A percentile compares a stretch with the other conserved stretches of the same genome.
Evolutionary conservation across 768 basidiomycete genomes (phyloP).

Genomic region (Boletus speciosus): DNA sequence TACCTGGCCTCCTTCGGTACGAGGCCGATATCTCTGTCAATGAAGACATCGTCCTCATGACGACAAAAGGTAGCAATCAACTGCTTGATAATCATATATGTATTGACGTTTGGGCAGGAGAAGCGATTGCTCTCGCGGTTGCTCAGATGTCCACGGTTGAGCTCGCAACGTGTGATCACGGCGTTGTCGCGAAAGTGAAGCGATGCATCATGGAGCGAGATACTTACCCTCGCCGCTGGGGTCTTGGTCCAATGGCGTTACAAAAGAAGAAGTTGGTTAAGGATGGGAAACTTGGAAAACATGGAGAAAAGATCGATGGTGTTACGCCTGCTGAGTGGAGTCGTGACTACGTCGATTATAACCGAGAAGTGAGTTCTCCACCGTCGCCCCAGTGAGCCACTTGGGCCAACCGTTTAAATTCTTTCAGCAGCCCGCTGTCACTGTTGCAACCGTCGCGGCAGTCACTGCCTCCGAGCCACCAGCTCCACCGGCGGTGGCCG

Average conservation of each 20-base stretch:
- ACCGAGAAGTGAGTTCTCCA: constrained; percentile 50
- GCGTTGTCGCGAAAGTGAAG: constrained; percentile 98
- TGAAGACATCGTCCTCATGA: constrained; percentile 98
- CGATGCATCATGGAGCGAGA: constrained; percentile 99
- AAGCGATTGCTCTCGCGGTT: constrained; percentile 91
- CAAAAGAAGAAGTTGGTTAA: constrained; percentile 99
- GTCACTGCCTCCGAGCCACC: constrained; percentile 21
- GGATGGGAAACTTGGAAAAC: constrained; percentile 95
- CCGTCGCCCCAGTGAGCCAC: background rate
- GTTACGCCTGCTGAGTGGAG: constrained; percentile 91
- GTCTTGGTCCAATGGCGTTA: constrained; percentile 92
- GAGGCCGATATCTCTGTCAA: constrained; percentile 91
- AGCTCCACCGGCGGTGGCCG: constrained; percentile 30
- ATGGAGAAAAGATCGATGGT: constrained; percentile 84
- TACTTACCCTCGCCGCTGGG: constrained; percentile 97
- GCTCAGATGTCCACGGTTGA: constrained; percentile 99
- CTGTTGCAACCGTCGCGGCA: constrained; percentile 24
- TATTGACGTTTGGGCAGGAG: constrained; percentile 45
- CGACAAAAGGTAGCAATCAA: constrained; percentile 75
- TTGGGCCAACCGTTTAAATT: constrained; percentile 5
- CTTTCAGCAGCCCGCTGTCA: constrained; percentile 39
- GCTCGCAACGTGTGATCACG: constrained; percentile 96
- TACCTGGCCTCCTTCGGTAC: constrained; percentile 95
- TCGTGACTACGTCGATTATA: constrained; percentile 91
- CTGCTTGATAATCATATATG: background rate